Conservation (phyloP, 345 rosid species). For the Eutrema japonicum region DNA sequence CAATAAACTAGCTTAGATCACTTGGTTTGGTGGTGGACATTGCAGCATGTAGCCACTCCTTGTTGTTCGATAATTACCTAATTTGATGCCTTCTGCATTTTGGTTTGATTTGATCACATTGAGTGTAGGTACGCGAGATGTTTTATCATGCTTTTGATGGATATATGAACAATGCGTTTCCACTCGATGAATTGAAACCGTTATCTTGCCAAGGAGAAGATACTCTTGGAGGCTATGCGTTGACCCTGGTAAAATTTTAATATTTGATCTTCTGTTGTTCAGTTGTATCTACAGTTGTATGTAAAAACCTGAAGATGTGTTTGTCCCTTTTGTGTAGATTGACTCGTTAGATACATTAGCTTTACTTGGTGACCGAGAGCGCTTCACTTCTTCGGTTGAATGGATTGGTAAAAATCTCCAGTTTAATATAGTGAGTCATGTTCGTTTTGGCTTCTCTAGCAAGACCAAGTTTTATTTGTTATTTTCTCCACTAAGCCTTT, state of each 20-base stretch:
- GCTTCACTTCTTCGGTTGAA: slow-evolving; percentile 77
- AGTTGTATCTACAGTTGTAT: background rate
- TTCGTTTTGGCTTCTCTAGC: slow-evolving; percentile 35
- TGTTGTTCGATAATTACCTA: background rate
- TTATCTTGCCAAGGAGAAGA: slow-evolving; percentile 93
- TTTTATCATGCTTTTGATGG: slow-evolving; percentile 98
- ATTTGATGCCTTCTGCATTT: background rate
- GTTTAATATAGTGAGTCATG: slow-evolving; percentile 96
- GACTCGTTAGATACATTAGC: slow-evolving; percentile 92
- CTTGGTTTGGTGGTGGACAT: slow-evolving; percentile 10
- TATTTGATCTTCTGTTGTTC: background rate
- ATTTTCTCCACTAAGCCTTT: slow-evolving; percentile 2
- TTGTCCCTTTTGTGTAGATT: slow-evolving; percentile 55
- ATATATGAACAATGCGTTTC: slow-evolving; percentile 95
- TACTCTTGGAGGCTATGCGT: slow-evolving; percentile 92
- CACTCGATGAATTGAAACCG: slow-evolving; percentile 89
- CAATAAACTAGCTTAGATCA: slow-evolving; percentile 7
- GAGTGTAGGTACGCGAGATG: slow-evolving; percentile 85
- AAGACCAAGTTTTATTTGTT: slow-evolving; percentile 4
- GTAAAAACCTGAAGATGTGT: slow-evolving; percentile 31
- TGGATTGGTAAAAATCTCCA: slow-evolving; percentile 98
- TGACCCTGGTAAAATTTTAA: slow-evolving; percentile 69
- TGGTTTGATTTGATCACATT: background rate
- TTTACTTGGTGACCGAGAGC: slow-evolving; percentile 82
- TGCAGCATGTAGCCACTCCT: slow-evolving; percentile 3